phyloP scores from a whole-genome alignment of 2,329 filamentous ascomycete genomes.

The Fusarium nygamai region DNA sequence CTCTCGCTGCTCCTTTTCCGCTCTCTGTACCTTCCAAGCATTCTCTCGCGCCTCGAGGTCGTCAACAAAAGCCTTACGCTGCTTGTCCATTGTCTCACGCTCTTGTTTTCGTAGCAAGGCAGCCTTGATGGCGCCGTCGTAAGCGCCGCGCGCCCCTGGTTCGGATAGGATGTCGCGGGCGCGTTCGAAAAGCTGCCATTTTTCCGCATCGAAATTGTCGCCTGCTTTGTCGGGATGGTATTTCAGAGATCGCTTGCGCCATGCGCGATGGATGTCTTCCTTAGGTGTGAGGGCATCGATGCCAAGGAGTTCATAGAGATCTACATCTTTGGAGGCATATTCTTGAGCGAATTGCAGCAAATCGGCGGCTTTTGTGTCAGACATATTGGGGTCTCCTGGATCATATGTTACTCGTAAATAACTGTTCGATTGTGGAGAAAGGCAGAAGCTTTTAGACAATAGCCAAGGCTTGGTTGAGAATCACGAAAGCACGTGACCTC shows the following conservation, averaged over 20 bases:
- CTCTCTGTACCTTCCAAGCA: slow-evolving; percentile 69
- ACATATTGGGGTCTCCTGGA: slow-evolving; percentile 39
- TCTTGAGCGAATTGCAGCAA: slow-evolving; percentile 64
- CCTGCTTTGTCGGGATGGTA: slow-evolving; percentile 94
- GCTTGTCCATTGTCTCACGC: slow-evolving; percentile 77
- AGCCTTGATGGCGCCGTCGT: slow-evolving; percentile 81
- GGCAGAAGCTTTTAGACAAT: not conserved
- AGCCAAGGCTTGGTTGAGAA: slow-evolving; percentile 4
- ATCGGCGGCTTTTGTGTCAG: slow-evolving; percentile 55
- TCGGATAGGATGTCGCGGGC: slow-evolving; percentile 87
- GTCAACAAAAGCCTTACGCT: slow-evolving; percentile 81
- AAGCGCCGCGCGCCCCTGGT: slow-evolving; percentile 74
- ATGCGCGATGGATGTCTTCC: slow-evolving; percentile 83
- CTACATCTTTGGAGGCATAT: slow-evolving; percentile 69
- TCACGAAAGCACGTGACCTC: slow-evolving; percentile 33
- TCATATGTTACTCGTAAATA: not conserved
- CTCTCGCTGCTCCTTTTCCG: slow-evolving; percentile 53
- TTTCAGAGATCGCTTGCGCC: slow-evolving; percentile 85
- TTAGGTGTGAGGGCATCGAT: slow-evolving; percentile 72
- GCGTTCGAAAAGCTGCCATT: slow-evolving; percentile 86
- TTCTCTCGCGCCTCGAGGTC: slow-evolving; percentile 84
- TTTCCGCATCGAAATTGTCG: slow-evolving; percentile 76
- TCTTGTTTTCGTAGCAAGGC: slow-evolving; percentile 75
- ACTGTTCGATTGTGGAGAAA: not conserved
- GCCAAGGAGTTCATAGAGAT: slow-evolving; percentile 82